Conservation (phyloP, 495 filamentous ascomycete species). For the Monascus purpureus region DNA sequence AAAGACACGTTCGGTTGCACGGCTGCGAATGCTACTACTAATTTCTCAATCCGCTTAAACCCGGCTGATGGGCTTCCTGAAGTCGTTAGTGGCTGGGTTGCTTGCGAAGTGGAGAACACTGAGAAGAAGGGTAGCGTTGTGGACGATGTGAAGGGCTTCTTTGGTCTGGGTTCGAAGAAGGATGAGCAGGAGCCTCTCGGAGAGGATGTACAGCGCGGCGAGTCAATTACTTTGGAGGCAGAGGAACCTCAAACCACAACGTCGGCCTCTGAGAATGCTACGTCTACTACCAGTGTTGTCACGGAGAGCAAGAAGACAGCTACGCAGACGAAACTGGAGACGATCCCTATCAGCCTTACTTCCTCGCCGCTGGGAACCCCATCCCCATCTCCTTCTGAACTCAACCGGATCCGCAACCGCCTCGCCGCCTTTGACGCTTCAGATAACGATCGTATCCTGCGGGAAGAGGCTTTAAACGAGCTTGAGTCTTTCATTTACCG, state of each 20-base stretch:
- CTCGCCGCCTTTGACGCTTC: constrained; percentile 71
- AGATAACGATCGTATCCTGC: constrained; percentile 57
- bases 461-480: constrained; percentile 83
- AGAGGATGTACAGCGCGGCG: constrained; percentile 35
- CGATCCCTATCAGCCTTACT: constrained; percentile 53
- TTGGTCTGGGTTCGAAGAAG: constrained; percentile 85
- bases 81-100: constrained; percentile 57
- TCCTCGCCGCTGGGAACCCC: constrained; percentile 47
- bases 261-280: constrained; percentile 24
- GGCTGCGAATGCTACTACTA: constrained; percentile 62
- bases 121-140: constrained; percentile 71
- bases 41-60: constrained; percentile 58
- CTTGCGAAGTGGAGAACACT: constrained; percentile 59
- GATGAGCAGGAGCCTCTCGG: constrained; percentile 64
- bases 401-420: constrained; percentile 53
- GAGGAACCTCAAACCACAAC: constrained; percentile 36
- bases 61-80: constrained; percentile 71
- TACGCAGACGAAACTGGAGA: constrained; percentile 50
- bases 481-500: constrained; percentile 91
- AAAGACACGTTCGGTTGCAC: constrained; percentile 64
- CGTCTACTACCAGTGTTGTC: constrained; percentile 30
- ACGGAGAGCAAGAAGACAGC: constrained; percentile 35
- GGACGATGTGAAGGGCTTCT: constrained; percentile 87
- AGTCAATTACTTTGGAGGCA: constrained; percentile 35
- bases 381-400: constrained; percentile 37